A percentile compares a stretch with the other conserved stretches of the same genome.
phyloP scores from a whole-genome alignment of 352 stramenopile species.

The Pythium plurisporium region DNA sequence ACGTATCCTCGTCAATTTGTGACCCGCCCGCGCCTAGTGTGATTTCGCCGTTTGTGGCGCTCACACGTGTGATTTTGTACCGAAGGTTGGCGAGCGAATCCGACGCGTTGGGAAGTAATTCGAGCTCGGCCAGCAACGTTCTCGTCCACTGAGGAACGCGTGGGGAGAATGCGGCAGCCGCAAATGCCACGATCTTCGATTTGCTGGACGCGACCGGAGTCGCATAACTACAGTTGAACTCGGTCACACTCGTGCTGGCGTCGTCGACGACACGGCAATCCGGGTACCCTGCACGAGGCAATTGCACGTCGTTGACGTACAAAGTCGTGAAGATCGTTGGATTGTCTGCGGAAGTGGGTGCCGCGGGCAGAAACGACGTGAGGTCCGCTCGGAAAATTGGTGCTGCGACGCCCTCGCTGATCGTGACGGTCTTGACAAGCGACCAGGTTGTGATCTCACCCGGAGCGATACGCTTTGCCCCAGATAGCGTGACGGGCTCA shows the following conservation, averaged over 20 bases:
- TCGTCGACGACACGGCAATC: slow-evolving; percentile 32
- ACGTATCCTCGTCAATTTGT: slow-evolving; percentile 41
- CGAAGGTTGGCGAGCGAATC: slow-evolving; percentile 32
- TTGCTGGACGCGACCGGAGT: neutral
- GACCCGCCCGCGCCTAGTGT: slow-evolving; percentile 43
- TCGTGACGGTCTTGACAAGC: slow-evolving; percentile 31
- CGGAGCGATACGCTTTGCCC: slow-evolving; percentile 29
- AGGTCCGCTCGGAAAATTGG: slow-evolving; percentile 50
- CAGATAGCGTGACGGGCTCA: slow-evolving; percentile 53
- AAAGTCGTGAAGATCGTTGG: slow-evolving; percentile 41
- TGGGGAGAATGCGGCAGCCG: slow-evolving; percentile 36
- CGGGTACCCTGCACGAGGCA: slow-evolving; percentile 55
- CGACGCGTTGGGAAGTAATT: slow-evolving; percentile 29
- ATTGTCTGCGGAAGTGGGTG: slow-evolving; percentile 12
- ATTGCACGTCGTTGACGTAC: slow-evolving; percentile 39
- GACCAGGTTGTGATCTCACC: slow-evolving; percentile 36
- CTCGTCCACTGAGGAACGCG: slow-evolving; percentile 39
- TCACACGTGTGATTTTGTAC: slow-evolving; percentile 34
- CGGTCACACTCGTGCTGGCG: slow-evolving; percentile 1
- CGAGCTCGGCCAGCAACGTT: slow-evolving; percentile 18
- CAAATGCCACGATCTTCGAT: slow-evolving; percentile 23
- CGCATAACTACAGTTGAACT: slow-evolving; percentile 37
- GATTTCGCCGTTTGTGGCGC: slow-evolving; percentile 23
- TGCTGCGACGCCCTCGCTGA: slow-evolving; percentile 3
- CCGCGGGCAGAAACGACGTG: slow-evolving; percentile 33